Percentiles rank a stretch among this genome's conserved stretches.
These are phyloP conservation scores for Chrysanthemum seticuspe DNA, from an alignment of 129 eudicot species.

Conservation along the genomic window DNA sequence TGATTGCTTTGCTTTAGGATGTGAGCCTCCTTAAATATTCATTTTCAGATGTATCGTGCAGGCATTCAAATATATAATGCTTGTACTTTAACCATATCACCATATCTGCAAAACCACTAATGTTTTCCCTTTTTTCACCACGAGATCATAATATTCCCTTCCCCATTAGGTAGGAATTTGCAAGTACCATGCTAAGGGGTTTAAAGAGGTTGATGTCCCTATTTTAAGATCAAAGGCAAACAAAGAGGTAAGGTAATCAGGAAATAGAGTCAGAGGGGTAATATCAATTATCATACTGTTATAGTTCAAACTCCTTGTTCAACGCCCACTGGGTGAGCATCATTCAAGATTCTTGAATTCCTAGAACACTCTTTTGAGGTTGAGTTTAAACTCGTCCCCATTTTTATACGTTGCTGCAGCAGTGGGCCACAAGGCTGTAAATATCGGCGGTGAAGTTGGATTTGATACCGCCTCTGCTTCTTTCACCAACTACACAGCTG, in stretches of 20 bases:
- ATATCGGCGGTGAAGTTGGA: slow-evolving; percentile 76
- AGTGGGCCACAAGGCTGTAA: slow-evolving; percentile 58
- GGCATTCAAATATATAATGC: background rate
- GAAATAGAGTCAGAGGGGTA: too few relatives aligned
- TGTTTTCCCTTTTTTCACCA: too few relatives aligned
- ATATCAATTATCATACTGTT: too few relatives aligned
- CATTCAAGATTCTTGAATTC: background rate
- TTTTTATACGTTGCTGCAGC: slow-evolving; percentile 70
- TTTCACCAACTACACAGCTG: slow-evolving; percentile 84
- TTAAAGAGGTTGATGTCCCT: too few relatives aligned
- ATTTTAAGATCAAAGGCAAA: too few relatives aligned
- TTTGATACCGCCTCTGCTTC: slow-evolving; percentile 80
- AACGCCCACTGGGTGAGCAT: background rate
- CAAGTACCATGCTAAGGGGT: too few relatives aligned
- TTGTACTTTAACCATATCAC: background rate
- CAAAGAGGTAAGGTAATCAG: too few relatives aligned
- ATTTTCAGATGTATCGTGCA: background rate
- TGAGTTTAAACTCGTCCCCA: slow-evolving; percentile 63
- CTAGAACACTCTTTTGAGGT: background rate
- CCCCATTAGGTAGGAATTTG: too few relatives aligned
- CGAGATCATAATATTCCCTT: too few relatives aligned
- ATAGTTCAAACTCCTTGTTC: background rate
- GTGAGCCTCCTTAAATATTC: background rate
- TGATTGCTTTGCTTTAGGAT: background rate
- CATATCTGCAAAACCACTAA: too few relatives aligned